Conservation (phyloP, 768 basidiomycete species). For the Amanita polypyramis region DNA sequence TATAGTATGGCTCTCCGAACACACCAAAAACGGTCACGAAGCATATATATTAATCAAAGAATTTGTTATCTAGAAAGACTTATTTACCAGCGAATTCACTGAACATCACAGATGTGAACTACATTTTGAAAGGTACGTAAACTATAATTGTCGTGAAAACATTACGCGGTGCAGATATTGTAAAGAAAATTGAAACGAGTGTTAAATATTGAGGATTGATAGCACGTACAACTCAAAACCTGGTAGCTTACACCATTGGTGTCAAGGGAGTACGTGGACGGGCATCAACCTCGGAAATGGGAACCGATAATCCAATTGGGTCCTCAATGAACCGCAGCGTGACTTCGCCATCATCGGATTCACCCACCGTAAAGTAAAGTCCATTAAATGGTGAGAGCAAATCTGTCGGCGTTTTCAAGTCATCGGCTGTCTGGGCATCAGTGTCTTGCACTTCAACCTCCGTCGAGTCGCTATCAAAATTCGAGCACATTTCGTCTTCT, state of each 20-base stretch:
- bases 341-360: constrained; percentile 1
- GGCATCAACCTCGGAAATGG: neutral
- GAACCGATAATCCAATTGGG: neutral
- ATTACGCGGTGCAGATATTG: no score
- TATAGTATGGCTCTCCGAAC: no score
- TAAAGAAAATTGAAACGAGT: neutral
- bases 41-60: no score
- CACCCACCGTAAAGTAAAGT: constrained; percentile 3
- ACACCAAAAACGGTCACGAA: no score
- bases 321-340: constrained; percentile 4
- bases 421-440: neutral
- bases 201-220: neutral
- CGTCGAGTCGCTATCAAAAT: neutral
- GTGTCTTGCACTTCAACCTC: neutral
- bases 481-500: constrained; percentile 1
- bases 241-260: no score
- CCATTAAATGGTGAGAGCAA: neutral
- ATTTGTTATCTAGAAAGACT: no score
- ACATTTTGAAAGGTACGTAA: no score
- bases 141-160: no score
- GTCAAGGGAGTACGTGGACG: neutral
- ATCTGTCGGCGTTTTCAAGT: neutral
- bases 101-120: no score
- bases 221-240: no score
- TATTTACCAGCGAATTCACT: no score